Percentiles rank a stretch among this genome's conserved stretches.
These are phyloP conservation scores for Drechslerella stenobrocha DNA, from an alignment of 2,329 filamentous ascomycete genomes.

Conservation along the genomic window DNA sequence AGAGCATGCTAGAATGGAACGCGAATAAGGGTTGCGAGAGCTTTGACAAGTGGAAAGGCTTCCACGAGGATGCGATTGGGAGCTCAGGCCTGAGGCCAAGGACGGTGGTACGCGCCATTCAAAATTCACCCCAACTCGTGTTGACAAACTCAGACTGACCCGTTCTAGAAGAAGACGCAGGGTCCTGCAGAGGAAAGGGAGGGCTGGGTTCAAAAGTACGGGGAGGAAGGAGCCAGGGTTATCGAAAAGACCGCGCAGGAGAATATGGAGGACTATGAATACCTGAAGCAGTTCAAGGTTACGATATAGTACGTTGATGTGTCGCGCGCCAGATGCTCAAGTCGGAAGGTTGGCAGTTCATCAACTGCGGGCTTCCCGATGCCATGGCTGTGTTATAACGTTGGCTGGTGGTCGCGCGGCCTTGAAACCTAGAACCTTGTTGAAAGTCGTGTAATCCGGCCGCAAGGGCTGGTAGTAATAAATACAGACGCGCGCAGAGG, in stretches of 20 bases:
- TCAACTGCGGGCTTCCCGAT: too few relatives aligned
- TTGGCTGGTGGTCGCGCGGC: too few relatives aligned
- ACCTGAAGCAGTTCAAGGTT: constrained; percentile 76
- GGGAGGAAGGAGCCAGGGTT: constrained; percentile 68
- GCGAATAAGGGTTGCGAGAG: constrained; percentile 70
- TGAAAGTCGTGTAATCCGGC: too few relatives aligned
- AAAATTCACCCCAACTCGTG: too few relatives aligned
- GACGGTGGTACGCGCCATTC: constrained; percentile 61
- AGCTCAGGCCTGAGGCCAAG: constrained; percentile 75
- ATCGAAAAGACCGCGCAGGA: constrained; percentile 72
- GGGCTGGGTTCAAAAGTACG: constrained; percentile 75
- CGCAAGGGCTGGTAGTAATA: too few relatives aligned
- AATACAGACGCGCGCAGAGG: neutral
- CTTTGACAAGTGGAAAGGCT: constrained; percentile 97
- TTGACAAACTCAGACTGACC: too few relatives aligned
- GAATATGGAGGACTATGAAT: constrained; percentile 76
- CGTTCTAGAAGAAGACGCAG: constrained; percentile 62
- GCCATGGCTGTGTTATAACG: too few relatives aligned
- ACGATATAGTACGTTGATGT: constrained; percentile 58
- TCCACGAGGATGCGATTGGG: constrained; percentile 90
- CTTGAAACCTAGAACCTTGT: too few relatives aligned
- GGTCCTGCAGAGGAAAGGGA: constrained; percentile 68
- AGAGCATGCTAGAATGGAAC: constrained; percentile 82
- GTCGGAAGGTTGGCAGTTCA: too few relatives aligned
- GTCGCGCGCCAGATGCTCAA: neutral